phyloP scores from a whole-genome alignment of 805 yeast species.

The Teunomyces barrocoloradensis region DNA sequence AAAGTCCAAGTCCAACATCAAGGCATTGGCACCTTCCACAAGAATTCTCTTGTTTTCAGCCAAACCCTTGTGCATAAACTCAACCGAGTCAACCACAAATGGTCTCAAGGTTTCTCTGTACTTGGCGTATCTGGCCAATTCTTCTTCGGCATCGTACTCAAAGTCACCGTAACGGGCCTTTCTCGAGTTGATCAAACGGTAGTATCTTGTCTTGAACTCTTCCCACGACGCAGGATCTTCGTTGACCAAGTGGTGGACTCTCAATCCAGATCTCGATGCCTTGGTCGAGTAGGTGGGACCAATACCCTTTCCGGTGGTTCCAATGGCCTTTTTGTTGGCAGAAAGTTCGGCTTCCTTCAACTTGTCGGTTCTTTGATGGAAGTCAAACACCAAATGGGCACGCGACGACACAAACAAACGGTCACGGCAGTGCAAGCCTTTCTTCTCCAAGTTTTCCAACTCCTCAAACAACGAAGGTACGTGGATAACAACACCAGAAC shows the following conservation, averaged over 20 bases:
- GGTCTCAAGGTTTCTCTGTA: constrained; percentile 77
- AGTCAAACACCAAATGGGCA: constrained; percentile 95
- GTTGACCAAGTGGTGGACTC: constrained; percentile 93
- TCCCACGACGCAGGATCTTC: constrained; percentile 91
- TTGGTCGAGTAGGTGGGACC: constrained; percentile 98
- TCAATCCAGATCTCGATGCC: constrained; percentile 92
- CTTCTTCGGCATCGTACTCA: constrained; percentile 80
- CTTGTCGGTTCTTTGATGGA: constrained; percentile 96
- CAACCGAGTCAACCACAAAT: constrained; percentile 89
- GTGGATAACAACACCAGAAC: constrained; percentile 95
- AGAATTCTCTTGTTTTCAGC: constrained; percentile 77
- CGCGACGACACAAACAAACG: constrained; percentile 87
- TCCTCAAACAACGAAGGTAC: constrained; percentile 91
- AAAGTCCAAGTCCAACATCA: constrained; percentile 95
- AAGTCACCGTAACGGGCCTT: constrained; percentile 90
- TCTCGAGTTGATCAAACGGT: constrained; percentile 77
- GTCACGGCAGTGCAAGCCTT: constrained; percentile 74
- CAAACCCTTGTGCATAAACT: constrained; percentile 77
- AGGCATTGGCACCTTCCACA: constrained; percentile 97
- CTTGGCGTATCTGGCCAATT: constrained; percentile 71
- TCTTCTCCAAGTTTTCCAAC: constrained; percentile 72
- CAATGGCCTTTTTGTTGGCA: constrained; percentile 78
- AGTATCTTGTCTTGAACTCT: constrained; percentile 76
- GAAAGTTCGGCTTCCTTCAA: constrained; percentile 90
- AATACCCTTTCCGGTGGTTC: constrained; percentile 98